phyloP scores from a whole-genome alignment of 441 rosid genomes.

The Rhodomyrtus psidioides region DNA sequence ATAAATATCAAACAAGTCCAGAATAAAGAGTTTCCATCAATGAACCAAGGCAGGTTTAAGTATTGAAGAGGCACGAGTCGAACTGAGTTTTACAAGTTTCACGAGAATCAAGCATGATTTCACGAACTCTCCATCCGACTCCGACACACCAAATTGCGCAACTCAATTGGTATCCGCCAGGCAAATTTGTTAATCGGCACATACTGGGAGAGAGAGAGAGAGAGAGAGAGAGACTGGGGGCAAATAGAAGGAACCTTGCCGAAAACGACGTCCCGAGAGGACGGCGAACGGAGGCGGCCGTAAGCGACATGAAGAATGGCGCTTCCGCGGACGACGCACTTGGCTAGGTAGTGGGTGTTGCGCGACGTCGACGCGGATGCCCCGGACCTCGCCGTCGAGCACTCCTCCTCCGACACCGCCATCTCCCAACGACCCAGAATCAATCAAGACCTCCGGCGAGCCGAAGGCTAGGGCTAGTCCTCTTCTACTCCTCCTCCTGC shows the following conservation, averaged over 20 bases:
- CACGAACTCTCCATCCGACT: neutral
- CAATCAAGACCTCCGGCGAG: neutral
- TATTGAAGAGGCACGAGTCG: neutral
- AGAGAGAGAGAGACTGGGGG: neutral
- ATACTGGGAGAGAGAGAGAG: neutral
- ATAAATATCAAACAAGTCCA: neutral
- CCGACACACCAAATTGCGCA: neutral
- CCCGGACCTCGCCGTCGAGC: conserved; percentile 64
- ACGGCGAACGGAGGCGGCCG: conserved; percentile 71
- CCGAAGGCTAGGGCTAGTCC: neutral
- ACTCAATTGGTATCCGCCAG: neutral
- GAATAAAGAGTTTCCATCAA: neutral
- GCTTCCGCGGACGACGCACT: conserved; percentile 80
- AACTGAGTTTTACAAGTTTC: neutral
- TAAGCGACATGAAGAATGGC: conserved; percentile 75
- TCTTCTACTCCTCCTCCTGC: neutral
- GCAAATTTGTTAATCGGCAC: neutral
- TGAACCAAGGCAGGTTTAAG: neutral
- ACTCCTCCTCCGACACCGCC: conserved; percentile 97
- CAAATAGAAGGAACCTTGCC: conserved; percentile 50
- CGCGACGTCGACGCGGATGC: conserved; percentile 51
- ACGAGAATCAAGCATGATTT: neutral
- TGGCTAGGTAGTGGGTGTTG: conserved; percentile 66
- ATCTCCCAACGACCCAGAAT: conserved; percentile 7
- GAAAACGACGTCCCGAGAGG: conserved; percentile 70